A percentile compares a stretch with the other conserved stretches of the same genome.
Evolutionary conservation across 225 moss, liverwort and hornwort genomes (phyloP).

Genomic region (Marchantia polymorpha): DNA sequence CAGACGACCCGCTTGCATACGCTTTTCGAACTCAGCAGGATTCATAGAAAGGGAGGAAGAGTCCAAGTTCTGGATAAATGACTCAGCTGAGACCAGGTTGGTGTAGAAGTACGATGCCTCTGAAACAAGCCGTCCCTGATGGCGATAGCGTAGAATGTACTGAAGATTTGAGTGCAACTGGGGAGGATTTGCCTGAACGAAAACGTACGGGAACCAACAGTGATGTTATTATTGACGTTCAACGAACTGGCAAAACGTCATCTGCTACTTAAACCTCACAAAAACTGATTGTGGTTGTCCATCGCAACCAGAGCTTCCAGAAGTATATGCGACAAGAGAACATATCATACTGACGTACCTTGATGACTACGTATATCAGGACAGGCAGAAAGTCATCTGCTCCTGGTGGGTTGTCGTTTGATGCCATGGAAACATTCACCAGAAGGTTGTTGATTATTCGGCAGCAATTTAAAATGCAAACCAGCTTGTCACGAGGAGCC

Average conservation of each 20-base stretch:
- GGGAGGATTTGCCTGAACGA: slow-evolving; percentile 89
- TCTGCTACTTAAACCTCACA: background rate
- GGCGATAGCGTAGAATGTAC: slow-evolving; percentile 87
- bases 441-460: slow-evolving; percentile 94
- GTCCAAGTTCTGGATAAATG: slow-evolving; percentile 70
- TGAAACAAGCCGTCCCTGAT: slow-evolving; percentile 74
- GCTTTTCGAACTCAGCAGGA: slow-evolving; percentile 72
- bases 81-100: slow-evolving; percentile 88
- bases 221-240: background rate
- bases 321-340: background rate
- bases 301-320: background rate
- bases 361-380: slow-evolving; percentile 91
- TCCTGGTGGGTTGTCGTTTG: slow-evolving; percentile 89
- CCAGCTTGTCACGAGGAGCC: slow-evolving; percentile 93
- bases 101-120: slow-evolving; percentile 98
- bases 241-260: background rate
- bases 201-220: background rate
- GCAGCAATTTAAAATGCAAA: slow-evolving; percentile 97
- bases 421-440: slow-evolving; percentile 82
- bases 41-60: slow-evolving; percentile 84
- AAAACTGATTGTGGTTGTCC: background rate
- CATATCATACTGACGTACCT: slow-evolving; percentile 45
- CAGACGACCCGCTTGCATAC: slow-evolving; percentile 71
- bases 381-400: slow-evolving; percentile 99
- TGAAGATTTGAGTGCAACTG: slow-evolving; percentile 96